Conservation (phyloP, 1,284 basidiomycete species). For the Entoloma clypeatum region DNA sequence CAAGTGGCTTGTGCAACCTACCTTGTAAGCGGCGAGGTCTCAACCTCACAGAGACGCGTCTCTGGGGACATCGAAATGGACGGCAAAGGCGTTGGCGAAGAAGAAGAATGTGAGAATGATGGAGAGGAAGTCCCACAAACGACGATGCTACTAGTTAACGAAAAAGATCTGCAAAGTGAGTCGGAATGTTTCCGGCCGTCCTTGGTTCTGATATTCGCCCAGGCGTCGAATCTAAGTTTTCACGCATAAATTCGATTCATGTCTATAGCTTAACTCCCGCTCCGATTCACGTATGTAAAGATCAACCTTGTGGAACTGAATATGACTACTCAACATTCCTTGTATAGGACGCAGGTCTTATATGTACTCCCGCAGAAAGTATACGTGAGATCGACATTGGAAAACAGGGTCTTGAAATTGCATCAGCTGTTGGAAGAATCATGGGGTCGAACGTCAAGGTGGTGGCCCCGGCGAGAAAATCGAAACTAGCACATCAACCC, state of each 20-base stretch:
- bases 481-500: constrained; percentile 19
- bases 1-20: constrained; percentile 60
- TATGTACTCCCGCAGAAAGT: constrained; percentile 47
- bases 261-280: constrained; percentile 67
- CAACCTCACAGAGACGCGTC: constrained; percentile 15
- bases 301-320: constrained; percentile 2
- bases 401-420: constrained; percentile 40
- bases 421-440: constrained; percentile 48
- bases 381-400: constrained; percentile 48
- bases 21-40: constrained; percentile 53
- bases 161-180: constrained; percentile 58
- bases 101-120: constrained; percentile 32
- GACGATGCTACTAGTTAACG: constrained; percentile 51
- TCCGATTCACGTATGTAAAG: constrained; percentile 47
- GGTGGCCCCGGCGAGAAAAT: constrained; percentile 9
- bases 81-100: constrained; percentile 31
- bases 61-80: constrained; percentile 18
- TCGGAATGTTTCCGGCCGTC: constrained; percentile 5
- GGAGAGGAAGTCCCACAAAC: constrained; percentile 41
- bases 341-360: constrained; percentile 53
- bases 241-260: constrained; percentile 47
- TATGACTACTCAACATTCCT: not conserved
- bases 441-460: constrained; percentile 52
- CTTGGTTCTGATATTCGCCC: constrained; percentile 4
- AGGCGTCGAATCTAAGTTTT: constrained; percentile 52